phyloP scores from a whole-genome alignment of 73 alveolate genomes.

The Loxodes magnus region DNA sequence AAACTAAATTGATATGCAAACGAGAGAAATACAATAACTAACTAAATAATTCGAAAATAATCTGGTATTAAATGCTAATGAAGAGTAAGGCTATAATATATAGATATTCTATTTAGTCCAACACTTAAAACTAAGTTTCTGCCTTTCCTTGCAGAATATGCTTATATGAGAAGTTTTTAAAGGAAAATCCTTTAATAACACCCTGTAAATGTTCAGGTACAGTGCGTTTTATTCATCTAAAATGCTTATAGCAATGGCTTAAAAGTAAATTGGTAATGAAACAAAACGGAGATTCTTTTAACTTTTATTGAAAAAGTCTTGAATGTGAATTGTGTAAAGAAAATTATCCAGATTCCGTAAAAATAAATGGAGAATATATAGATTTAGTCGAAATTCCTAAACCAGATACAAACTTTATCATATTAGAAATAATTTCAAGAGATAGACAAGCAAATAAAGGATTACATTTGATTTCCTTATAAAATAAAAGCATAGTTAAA shows the following conservation, averaged over 20 bases:
- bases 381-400: conserved; percentile 15
- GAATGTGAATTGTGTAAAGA: conserved; percentile 5
- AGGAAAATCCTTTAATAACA: conserved; percentile 36
- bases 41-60: background rate
- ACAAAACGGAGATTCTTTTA: background rate
- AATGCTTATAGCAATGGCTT: conserved; percentile 32
- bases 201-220: conserved; percentile 49
- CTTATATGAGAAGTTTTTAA: conserved; percentile 12
- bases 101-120: background rate
- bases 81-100: background rate
- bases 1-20: background rate
- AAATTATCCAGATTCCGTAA: conserved; percentile 6
- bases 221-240: conserved; percentile 26
- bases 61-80: background rate
- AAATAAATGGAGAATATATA: background rate
- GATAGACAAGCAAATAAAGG: conserved; percentile 2
- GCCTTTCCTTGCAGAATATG: conserved; percentile 26
- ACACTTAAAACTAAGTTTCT: background rate
- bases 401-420: background rate
- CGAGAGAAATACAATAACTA: background rate
- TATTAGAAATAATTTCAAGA: conserved; percentile 1
- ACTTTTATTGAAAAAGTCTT: background rate
- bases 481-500: background rate
- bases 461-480: background rate
- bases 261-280: conserved; percentile 11